Base-by-base conservation (phyloP, 108 stramenopile genomes). In the Cyclotella baltica region DNA sequence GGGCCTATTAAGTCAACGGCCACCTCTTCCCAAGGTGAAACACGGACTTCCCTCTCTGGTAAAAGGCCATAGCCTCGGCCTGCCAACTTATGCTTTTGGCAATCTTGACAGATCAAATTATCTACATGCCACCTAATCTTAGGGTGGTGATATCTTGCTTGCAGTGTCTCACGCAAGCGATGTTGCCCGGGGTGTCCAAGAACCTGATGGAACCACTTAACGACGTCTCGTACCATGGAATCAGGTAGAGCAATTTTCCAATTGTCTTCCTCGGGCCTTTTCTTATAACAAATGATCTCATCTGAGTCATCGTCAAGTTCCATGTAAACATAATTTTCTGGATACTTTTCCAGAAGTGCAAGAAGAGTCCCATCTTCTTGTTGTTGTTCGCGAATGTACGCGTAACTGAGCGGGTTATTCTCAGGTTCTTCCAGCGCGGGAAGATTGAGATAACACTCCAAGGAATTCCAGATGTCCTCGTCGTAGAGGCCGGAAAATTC, bases 1-100 rank as follows among this genome's bases (percentile, higher is more conserved):
- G 85, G 85, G 8, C 85, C 80, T 37, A 78, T 81, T 40, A 62
- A 27, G 30, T 85, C 80, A 23, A 77, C 34, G 9, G 76, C 76
- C 35, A 85, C 72, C 70, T 81, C 80, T 69, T 77, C 52, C 74
- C 74, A 81, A 33, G 75, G 67, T 53, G 31, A 22, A 27, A 38
- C 36, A 23, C 53, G 52, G 0, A 63, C 31, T 38, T 77, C 61
- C 33, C 76, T 18, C 38, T 57, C 50, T 15, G 66, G 57, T 19
- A 77, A 23, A 11, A 70, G 67, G 33, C 76, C 64, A 51, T 77
- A 69, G 13, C 70, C 71, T 34, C 19, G n/a, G n/a, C 59, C 40
- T 13, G 30, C 31, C 20, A 56, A 8, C 51, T 83, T 83, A 55
- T 68, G 28, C 16, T n/a, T 19, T 70, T 77, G 82, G 30, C 75